phyloP scores from a whole-genome alignment of 495 filamentous ascomycete species.

The Podospora bellae-mahoneyi region DNA sequence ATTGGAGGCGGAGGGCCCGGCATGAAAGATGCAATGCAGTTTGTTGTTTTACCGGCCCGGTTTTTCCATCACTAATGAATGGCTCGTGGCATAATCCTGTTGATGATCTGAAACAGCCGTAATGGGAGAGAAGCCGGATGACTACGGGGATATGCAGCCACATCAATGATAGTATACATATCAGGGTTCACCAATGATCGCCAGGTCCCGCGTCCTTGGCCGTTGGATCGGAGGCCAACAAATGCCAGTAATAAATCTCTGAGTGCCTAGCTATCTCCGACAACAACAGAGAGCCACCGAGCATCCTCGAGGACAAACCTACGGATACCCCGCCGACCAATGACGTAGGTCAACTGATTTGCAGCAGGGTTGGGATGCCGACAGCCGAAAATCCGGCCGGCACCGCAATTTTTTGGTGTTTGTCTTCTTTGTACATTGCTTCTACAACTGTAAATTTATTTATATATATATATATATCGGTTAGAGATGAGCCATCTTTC shows the following conservation, averaged over 20 bases:
- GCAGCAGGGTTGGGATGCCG: not conserved
- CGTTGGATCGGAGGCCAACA: not conserved
- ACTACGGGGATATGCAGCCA: not conserved
- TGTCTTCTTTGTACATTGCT: not conserved
- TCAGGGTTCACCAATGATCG: not conserved
- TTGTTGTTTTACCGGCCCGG: not conserved
- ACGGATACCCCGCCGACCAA: not conserved
- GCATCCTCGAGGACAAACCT: no score
- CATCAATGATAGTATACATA: not conserved
- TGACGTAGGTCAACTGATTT: not conserved
- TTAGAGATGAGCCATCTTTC: no score
- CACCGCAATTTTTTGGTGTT: not conserved
- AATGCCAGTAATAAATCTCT: no score
- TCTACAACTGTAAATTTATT: no score
- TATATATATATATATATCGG: no score
- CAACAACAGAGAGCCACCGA: no score
- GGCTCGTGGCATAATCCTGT: not conserved
- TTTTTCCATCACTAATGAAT: not conserved
- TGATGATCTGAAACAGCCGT: not conserved
- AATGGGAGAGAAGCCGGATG: not conserved
- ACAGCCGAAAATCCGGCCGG: not conserved
- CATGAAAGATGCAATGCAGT: not conserved
- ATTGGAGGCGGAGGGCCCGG: not conserved
- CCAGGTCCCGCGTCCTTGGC: not conserved
- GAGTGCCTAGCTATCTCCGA: not conserved